Evolutionary conservation across 805 yeast genomes (phyloP).

Genomic region (Wickerhamomyces mucosus): DNA sequence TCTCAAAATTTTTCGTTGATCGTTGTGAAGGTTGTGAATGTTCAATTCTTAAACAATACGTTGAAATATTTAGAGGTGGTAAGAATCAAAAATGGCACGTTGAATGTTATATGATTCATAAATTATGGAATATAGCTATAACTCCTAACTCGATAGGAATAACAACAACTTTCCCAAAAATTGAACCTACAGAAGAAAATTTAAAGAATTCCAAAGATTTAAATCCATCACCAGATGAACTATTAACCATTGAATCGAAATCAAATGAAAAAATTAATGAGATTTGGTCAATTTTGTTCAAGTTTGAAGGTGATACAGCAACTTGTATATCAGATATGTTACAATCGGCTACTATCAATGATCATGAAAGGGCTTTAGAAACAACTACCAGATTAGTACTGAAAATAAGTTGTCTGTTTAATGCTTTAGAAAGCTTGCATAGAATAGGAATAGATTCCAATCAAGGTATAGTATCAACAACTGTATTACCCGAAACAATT

Average conservation of each 20-base stretch:
- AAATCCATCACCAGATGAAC: slow-evolving; percentile 34
- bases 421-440: slow-evolving; percentile 52
- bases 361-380: slow-evolving; percentile 54
- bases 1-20: slow-evolving; percentile 75
- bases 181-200: slow-evolving; percentile 18
- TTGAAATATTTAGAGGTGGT: slow-evolving; percentile 86
- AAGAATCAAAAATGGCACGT: slow-evolving; percentile 97
- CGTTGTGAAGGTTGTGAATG: slow-evolving; percentile 90
- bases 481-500: slow-evolving; percentile 6
- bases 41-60: slow-evolving; percentile 89
- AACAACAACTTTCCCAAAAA: slow-evolving; percentile 19
- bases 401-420: slow-evolving; percentile 68
- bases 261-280: slow-evolving; percentile 50
- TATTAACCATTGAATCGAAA: slow-evolving; percentile 49
- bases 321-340: slow-evolving; percentile 87
- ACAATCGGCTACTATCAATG: slow-evolving; percentile 67
- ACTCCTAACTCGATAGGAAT: slow-evolving; percentile 51
- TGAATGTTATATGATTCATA: slow-evolving; percentile 95
- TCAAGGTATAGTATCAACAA: slow-evolving; percentile 4
- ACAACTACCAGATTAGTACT: slow-evolving; percentile 66
- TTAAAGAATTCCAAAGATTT: slow-evolving; percentile 17
- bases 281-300: slow-evolving; percentile 82
- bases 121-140: slow-evolving; percentile 88
- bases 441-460: slow-evolving; percentile 15
- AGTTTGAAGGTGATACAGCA: slow-evolving; percentile 86